Evolutionary conservation across 768 basidiomycete species (phyloP), one percentile per base, ranked within the genome.

Genomic region (Tulasnella sp.): DNA sequence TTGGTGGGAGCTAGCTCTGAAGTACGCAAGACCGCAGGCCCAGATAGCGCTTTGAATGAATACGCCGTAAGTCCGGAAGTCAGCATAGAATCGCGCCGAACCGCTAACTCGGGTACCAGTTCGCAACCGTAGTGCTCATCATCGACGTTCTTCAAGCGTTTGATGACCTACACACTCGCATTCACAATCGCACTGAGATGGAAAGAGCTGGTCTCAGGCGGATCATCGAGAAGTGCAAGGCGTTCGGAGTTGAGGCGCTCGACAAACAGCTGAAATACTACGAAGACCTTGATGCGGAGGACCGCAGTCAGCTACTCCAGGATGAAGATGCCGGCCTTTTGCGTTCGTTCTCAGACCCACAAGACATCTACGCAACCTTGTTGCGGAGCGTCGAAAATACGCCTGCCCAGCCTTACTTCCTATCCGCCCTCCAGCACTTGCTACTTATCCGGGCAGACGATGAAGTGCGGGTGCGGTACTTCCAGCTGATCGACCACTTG

Each of bases 1-100:
- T 83, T 93, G 52, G 97, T 99, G 9, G 97, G 97, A 0, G 94
- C 95, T 31, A 97, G 96, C 79, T 93, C 96, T 17, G 96, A 98
- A 79, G 88, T 96, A 75, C 88, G 87, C 82, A 89, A 88, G 76
- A 85, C 86, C 77, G 88, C 88, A 67, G 89, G 91, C 52, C 82
- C 89, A 25, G 91, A 92, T 77, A 88, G 86, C 54, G 88, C 88
- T 64, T 82, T 96, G 78, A 91, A 91, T 77, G 95, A 97, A 72
- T 97, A 96, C 79, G 92, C 93, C 81, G 95, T 96, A 80, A 79
- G 91, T 85, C 49, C 3, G 17, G n/a, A n/a, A 25, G 22, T 17
- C 15, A 7, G 22, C 39, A 25, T 45, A 31, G 54, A 29, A 69
- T 67, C 15, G 7, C 49, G 54, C 76, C 64, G 77, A 40, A 70